Evolutionary conservation across 805 yeast genomes (phyloP).

Genomic region (Yamadazyma endophytica): DNA sequence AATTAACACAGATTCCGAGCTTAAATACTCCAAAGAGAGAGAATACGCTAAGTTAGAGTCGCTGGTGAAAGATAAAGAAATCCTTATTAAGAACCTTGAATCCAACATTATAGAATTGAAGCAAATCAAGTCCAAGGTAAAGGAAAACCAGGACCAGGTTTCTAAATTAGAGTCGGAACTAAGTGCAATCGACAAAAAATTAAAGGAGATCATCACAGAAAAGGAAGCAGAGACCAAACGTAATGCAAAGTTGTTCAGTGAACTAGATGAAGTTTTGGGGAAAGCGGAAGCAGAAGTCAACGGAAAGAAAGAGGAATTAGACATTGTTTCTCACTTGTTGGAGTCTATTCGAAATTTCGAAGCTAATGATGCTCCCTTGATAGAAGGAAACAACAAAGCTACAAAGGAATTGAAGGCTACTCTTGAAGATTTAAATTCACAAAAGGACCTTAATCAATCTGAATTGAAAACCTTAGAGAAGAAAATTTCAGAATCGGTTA

Average conservation of each 20-base stretch:
- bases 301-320: not conserved
- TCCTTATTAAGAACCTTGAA: conserved; percentile 52
- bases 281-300: not conserved
- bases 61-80: conserved; percentile 48
- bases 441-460: conserved; percentile 18
- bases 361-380: conserved; percentile 13
- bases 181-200: conserved; percentile 10
- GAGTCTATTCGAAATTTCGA: conserved; percentile 17
- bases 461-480: conserved; percentile 31
- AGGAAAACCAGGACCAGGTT: conserved; percentile 16
- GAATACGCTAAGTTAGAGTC: conserved; percentile 46
- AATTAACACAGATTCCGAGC: conserved; percentile 28
- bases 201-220: conserved; percentile 5
- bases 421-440: conserved; percentile 9
- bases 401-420: conserved; percentile 19
- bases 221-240: conserved; percentile 8
- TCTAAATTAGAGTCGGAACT: conserved; percentile 25
- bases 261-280: conserved; percentile 4
- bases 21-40: conserved; percentile 41
- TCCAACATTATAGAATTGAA: conserved; percentile 42
- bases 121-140: conserved; percentile 5
- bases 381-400: conserved; percentile 17
- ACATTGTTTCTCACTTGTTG: not conserved
- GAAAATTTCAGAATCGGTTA: conserved; percentile 51
- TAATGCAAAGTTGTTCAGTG: conserved; percentile 5